Base-by-base conservation (phyloP, 257 asterid genomes). In the Datura wrightii region DNA sequence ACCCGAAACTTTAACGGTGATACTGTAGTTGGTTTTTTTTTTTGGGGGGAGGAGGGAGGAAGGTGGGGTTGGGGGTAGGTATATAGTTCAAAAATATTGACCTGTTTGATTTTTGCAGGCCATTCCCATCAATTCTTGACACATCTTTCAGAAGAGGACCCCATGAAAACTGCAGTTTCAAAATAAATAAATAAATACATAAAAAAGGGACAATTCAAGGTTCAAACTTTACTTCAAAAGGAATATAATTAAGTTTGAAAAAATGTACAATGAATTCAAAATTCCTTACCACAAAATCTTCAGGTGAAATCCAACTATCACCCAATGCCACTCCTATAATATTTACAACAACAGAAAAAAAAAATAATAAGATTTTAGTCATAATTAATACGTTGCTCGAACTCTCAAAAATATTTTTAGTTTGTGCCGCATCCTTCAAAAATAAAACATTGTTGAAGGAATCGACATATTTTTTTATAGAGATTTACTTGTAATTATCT, bases 221-320 rank as follows among this genome's bases (percentile, higher is more conserved):
- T 55, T 58, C 41, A 37, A 42, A 19, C 56, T 59, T 81, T 37
- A 60, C 42, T 19, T 42, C 13, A 80, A 80, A 24, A 56, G 56
- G 15, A 6, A 56, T 58, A 24, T 19, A 81, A 81, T 59, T 48
- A 4, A 11, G 24, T 11, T 59, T n/a, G 66, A 63, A 37, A 37
- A 74, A 74, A 24, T 74, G 60, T 48, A 24, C 60, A 74, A 50
- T 76, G 24, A 24, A 44, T 42, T 58, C 59, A n/a, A 67, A 62
- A 79, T 71, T 36, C 59, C 86, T 55, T 89, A 97, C 99, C 93
- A 91, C 94, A 90, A 90, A 97, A 91, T 97, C 98, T 87, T 93
- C 98, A 9, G 99, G 98, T 80, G 99, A 97, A 69, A 95, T 97
- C 99, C 98, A 97, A 19, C 95, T 89, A 84, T 93, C 95, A 56